Evolutionary conservation across 1,284 basidiomycete genomes (phyloP), one percentile per base, ranked within the genome.

Genomic region (Inonotus hispidus): DNA sequence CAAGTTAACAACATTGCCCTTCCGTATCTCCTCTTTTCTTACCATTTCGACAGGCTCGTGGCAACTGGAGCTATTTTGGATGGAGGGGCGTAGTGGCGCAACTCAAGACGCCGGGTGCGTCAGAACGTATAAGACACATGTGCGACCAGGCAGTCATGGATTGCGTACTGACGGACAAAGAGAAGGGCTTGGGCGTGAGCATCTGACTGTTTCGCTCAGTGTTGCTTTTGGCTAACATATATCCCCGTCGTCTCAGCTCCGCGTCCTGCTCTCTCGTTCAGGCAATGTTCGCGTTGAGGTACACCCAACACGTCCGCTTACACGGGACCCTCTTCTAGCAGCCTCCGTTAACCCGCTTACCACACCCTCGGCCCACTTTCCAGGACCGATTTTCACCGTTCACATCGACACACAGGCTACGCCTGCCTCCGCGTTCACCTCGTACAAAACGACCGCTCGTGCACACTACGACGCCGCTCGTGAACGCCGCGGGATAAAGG

Each of bases 391-490:
- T 23, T 70, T 79, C 60, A 69, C 69, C 21, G 66, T 89, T 53
- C 73, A 75, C 59, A 63, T 88, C 53, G 89, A 91, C 70, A 75
- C 74, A 1, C 68, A 75, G 60, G 71, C 81, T 3, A 87, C 84
- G 0, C 69, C 76, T 7, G 72, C 79, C 0, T 83, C 83, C 11
- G 63, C 79, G 16, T 87, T 85, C 68, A 86, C 86, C 0, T 68
- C 70, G 35, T 85, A 86, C 50, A 92, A 92, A 71, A 92, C 89
- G 0, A 89, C 88, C 0, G 63, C 77, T 35, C 79, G 90, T 53
- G 63, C 69, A 8, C 70, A 77, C 27, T 92, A 91, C 66, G 76
- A 84, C 41, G 75, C 76, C 27, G 87, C 89, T 1, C 84, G 88
- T 19, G 65, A 66, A 1, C 80, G 89, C 43, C 77, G 75, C 46